Evolutionary conservation across 208 protist species (phyloP), one percentile per base, ranked within the genome.

Genomic region (Jaenimonas drosophilae): DNA sequence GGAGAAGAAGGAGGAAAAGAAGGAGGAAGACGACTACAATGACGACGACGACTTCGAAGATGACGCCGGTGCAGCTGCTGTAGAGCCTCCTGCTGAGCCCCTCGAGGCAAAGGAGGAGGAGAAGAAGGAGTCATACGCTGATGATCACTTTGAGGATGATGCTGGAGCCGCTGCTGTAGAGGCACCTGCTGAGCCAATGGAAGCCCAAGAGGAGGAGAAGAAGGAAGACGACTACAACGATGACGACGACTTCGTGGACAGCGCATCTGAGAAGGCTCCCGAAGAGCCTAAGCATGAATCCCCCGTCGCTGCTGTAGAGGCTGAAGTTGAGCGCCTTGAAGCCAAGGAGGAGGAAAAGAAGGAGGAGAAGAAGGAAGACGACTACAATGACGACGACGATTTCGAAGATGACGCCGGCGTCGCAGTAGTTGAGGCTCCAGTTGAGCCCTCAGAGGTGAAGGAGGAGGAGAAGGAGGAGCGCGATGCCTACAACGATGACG

Each of bases 191-290:
- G 41, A 20, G 41, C 19, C 6, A 16, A 42, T 23, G 37, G 17
- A 42, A 42, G 7, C 6, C 11, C 7, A 54, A 40, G 41, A 36
- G 16, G 21, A 12, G 43, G 6, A 41, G 25, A 32, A 4, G 2
- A 40, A 16, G 26, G n/a, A 54, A 14, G 31, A 34, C 31, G 28
- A 54, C 17, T 33, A 33, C 29, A 59, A 74, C 48, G 39, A 46
- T 9, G 57, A 78, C 45, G 53, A 79, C 45, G 55, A 48, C 47
- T 69, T 73, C 43, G 61, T 71, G 25, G 48, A 66, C 6, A 36
- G 55, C n/a, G 33, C 42, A 4, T 49, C 34, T 5, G 32, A 32
- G n/a, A 38, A 51, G 23, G 2, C 24, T 20, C 3, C 14, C 4
- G 16, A 41, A 17, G 9, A 64, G 33, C 9, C 28, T 28, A 20